Base-by-base conservation (phyloP, 352 stramenopile genomes). In the Globisporangium nodosum region DNA sequence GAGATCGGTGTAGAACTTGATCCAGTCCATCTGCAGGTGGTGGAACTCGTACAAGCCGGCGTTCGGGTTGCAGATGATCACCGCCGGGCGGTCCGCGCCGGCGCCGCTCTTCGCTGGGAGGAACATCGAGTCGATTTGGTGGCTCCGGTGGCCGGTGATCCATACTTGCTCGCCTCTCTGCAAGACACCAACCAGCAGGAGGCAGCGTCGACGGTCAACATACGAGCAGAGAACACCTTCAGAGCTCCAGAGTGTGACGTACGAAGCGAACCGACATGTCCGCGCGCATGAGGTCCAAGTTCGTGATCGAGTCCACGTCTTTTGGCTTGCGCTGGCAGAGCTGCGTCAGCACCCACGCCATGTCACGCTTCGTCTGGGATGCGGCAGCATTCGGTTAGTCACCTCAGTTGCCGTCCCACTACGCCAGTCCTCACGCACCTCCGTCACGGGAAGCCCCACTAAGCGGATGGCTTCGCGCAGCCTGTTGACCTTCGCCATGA, bases 1-100 rank as follows among this genome's bases (percentile, higher is more conserved):
- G 5, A 90, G 53, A 1, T 90, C 78, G 0, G 79, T 92, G 61
- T 96, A 96, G 51, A 96, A 93, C 61, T 87, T 83, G 65, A 92
- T 77, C 86, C 86, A 96, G 54, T 96, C 86, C 79, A 92, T 94
- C 42, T 96, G 86, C 50, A 96, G 69, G 56, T 92, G 86, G 57
- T 96, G 86, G 40, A 93, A 83, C 64, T 96, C 86, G 64, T 96
- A 96, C 27, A 96, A 45, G 0, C 82, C 84, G 21, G 82, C 85
- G 46, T 96, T 96, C 8, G 86, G 86, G 47, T 96, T 96, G 69
- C 86, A 93, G 9, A 93, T 48, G 49, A 94, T 72, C 52, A 94
- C 77, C 39, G 74, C 70, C 27, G 68, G 79, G 8, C 70, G 76
- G 46, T 74, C 71, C 49, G 40, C 68, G 16, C 65, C 61, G 20